These are phyloP conservation scores for Papilionanthe hybrid DNA, from an alignment of 116 monocot species.

Conservation along the genomic window DNA sequence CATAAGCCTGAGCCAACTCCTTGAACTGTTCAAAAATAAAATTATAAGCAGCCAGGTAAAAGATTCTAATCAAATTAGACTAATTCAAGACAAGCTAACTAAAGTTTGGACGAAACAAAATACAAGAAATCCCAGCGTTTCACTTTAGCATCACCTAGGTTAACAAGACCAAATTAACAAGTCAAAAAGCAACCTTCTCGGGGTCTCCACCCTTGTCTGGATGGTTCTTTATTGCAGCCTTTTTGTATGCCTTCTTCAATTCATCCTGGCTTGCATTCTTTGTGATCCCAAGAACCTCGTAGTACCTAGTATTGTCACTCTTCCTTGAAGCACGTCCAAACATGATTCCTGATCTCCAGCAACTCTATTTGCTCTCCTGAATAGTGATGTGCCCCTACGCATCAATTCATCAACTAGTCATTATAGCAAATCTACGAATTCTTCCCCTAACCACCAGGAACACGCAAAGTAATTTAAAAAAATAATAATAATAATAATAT, in stretches of 20 bases:
- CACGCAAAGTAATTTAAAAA: neutral
- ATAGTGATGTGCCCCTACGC: neutral
- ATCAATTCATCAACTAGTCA: neutral
- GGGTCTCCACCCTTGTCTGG: conserved; percentile 94
- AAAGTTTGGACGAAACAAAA: neutral
- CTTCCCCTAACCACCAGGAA: neutral
- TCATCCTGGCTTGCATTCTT: conserved; percentile 70
- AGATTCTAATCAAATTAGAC: neutral
- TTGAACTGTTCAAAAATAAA: conserved; percentile 52
- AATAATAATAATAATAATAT: neutral
- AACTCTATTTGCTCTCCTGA: neutral
- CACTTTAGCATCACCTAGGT: neutral
- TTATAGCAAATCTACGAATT: neutral
- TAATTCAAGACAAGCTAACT: neutral
- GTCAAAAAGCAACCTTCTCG: conserved; percentile 59
- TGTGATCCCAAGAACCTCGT: conserved; percentile 59
- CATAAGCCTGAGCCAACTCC: conserved; percentile 84
- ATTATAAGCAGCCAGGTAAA: neutral
- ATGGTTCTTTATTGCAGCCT: conserved; percentile 83
- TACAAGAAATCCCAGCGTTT: neutral
- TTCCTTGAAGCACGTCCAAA: conserved; percentile 64
- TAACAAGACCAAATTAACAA: conserved; percentile 2
- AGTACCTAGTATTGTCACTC: conserved; percentile 76
- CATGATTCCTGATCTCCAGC: conserved; percentile 31
- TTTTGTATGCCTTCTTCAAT: conserved; percentile 82